Percentiles rank a stretch among this genome's conserved stretches.
Conservation (phyloP, 192 early-diverging fungal species). For the Chytriomyces confervae region DNA sequence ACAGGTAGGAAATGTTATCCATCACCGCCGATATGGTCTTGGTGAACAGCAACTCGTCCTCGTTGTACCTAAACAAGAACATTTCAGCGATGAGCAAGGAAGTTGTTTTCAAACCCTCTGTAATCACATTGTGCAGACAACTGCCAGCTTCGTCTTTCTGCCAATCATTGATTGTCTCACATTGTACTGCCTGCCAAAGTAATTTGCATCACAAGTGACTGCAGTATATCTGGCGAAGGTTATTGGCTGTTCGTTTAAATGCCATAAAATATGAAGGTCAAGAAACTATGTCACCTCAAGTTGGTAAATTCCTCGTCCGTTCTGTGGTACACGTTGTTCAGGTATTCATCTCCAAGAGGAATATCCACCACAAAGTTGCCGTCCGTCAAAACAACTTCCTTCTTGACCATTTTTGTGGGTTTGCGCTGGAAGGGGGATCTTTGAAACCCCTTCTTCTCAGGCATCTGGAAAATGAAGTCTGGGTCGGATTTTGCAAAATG, state of each 20-base stretch:
- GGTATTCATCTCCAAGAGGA: slow-evolving; percentile 45
- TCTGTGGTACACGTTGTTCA: slow-evolving; percentile 48
- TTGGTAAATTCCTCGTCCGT: slow-evolving; percentile 70
- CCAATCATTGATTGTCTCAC: slow-evolving; percentile 60
- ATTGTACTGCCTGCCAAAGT: slow-evolving; percentile 66
- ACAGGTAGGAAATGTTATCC: slow-evolving; percentile 73
- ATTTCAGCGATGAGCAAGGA: not conserved
- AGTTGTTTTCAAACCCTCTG: slow-evolving; percentile 69
- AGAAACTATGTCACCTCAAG: slow-evolving; percentile 50
- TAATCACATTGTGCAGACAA: slow-evolving; percentile 76
- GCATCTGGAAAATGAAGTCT: not conserved
- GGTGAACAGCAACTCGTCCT: slow-evolving; percentile 67
- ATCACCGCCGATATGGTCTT: slow-evolving; percentile 68
- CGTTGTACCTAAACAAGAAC: slow-evolving; percentile 59
- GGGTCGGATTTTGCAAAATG: not conserved
- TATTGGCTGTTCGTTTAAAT: too few relatives aligned
- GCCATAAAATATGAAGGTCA: not conserved
- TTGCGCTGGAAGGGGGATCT: not conserved
- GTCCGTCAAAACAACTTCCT: slow-evolving; percentile 43
- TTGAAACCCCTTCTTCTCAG: not conserved
- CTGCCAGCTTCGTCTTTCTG: slow-evolving; percentile 68
- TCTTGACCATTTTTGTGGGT: slow-evolving; percentile 25
- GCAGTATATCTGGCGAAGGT: slow-evolving; percentile 62
- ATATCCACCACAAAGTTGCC: slow-evolving; percentile 51
- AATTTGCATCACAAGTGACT: slow-evolving; percentile 67